phyloP scores from a whole-genome alignment of 495 filamentous ascomycete species.

The Hypoxylon rickii region DNA sequence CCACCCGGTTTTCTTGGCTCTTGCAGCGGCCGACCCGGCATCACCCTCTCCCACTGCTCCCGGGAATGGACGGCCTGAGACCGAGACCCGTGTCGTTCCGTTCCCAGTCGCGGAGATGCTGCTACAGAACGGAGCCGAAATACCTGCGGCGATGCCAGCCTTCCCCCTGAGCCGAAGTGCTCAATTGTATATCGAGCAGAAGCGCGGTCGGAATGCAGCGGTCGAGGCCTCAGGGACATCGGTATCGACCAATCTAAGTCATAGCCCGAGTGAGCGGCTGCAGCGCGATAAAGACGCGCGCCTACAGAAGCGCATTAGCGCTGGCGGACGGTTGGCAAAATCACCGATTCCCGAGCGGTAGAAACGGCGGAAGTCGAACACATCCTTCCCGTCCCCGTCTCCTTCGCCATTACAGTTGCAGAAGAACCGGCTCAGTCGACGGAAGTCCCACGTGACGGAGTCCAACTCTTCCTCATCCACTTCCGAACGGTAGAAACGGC shows the following conservation, averaged over 20 bases:
- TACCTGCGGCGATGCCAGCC: constrained; percentile 71
- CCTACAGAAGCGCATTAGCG: constrained; percentile 66
- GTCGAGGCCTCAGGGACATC: constrained; percentile 42
- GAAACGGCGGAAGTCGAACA: constrained; percentile 42
- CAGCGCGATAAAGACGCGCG: constrained; percentile 58
- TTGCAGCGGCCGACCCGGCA: constrained; percentile 92
- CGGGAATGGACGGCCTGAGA: constrained; percentile 30
- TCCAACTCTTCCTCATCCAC: constrained; percentile 38
- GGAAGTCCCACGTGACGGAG: constrained; percentile 31
- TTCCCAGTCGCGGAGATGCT: constrained; percentile 93
- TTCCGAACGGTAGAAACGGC: constrained; percentile 44
- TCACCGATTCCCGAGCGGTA: constrained; percentile 60
- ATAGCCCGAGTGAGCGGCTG: constrained; percentile 44
- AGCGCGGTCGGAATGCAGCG: constrained; percentile 59
- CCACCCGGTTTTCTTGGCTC: constrained; percentile 85
- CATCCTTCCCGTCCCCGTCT: constrained; percentile 32
- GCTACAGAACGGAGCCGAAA: constrained; percentile 90
- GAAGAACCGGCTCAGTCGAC: constrained; percentile 31
- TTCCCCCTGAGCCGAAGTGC: constrained; percentile 79
- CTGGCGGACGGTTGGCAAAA: constrained; percentile 63
- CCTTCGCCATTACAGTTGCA: constrained; percentile 20
- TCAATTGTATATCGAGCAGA: constrained; percentile 81
- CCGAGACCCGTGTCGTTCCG: constrained; percentile 47
- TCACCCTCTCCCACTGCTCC: constrained; percentile 57
- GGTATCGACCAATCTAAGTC: constrained; percentile 23